Percentiles rank a stretch among this genome's conserved stretches.
Evolutionary conservation across 108 stramenopile genomes (phyloP).

Genomic region (Nannochloropsis salina): DNA sequence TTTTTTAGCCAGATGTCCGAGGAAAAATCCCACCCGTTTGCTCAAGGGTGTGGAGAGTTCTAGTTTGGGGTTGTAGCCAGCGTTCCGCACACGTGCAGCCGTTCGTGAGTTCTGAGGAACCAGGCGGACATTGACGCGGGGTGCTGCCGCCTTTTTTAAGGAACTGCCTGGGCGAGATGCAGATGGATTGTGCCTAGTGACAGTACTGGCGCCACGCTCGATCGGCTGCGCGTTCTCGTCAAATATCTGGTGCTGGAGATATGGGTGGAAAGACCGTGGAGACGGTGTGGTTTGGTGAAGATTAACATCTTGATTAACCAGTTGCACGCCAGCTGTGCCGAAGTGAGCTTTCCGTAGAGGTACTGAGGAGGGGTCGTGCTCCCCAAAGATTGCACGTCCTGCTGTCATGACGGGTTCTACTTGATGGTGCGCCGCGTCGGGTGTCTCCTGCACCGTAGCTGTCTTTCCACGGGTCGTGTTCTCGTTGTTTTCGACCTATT

Average conservation of each 20-base stretch:
- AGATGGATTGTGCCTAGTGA: background rate
- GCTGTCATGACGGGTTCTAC: too few relatives aligned
- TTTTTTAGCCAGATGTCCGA: background rate
- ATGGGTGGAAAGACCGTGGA: background rate
- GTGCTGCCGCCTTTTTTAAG: background rate
- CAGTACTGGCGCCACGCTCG: background rate
- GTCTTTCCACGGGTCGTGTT: background rate
- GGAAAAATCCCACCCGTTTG: background rate
- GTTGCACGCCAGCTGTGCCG: too few relatives aligned
- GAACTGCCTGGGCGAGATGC: background rate
- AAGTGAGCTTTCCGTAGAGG: too few relatives aligned
- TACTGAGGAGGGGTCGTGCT: too few relatives aligned
- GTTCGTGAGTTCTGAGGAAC: background rate
- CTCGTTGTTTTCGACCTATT: background rate
- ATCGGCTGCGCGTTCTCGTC: background rate
- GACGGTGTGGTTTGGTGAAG: too few relatives aligned
- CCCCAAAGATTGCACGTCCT: too few relatives aligned
- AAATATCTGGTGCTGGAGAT: background rate
- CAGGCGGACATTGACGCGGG: background rate
- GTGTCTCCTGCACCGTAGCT: background rate
- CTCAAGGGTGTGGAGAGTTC: conserved; percentile 13
- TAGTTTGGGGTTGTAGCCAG: background rate
- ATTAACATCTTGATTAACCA: too few relatives aligned
- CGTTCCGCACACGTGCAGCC: background rate
- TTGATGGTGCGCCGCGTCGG: background rate